Conservation (phyloP, 176 grass and related monocot genomes). For the Bolboschoenus planiculmis region DNA sequence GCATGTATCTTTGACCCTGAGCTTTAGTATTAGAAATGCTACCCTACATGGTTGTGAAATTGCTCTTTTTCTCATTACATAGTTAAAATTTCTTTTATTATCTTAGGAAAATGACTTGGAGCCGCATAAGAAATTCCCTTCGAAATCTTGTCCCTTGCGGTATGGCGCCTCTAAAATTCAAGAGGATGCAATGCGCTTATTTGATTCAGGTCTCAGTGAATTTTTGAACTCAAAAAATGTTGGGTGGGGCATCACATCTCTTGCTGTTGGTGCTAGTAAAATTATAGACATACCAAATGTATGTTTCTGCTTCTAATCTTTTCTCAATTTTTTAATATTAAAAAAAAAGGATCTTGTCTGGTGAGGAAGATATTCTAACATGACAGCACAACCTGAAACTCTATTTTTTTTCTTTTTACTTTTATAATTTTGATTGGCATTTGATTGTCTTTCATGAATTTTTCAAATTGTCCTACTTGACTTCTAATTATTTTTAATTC, state of each 20-base stretch:
- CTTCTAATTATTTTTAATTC: neutral
- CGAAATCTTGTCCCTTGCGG: conserved; percentile 82
- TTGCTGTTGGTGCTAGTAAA: conserved; percentile 93
- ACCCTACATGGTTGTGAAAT: neutral
- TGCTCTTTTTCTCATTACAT: neutral
- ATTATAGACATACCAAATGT: conserved; percentile 75
- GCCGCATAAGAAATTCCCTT: conserved; percentile 71
- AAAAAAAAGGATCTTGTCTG: neutral
- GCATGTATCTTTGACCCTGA: neutral
- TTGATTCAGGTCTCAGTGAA: conserved; percentile 63
- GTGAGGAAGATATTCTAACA: neutral
- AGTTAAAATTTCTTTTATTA: neutral
- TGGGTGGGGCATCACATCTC: conserved; percentile 80
- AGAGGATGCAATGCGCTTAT: conserved; percentile 91
- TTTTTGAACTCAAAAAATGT: conserved; percentile 69
- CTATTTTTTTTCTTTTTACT: neutral
- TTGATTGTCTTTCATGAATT: neutral
- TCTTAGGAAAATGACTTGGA: conserved; percentile 43
- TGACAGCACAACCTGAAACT: neutral
- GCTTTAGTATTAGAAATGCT: neutral
- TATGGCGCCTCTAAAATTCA: conserved; percentile 88
- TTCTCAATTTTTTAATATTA: neutral
- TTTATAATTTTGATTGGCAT: neutral
- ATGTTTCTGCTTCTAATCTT: conserved; percentile 16
- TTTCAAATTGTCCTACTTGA: neutral